phyloP scores from a whole-genome alignment of 768 basidiomycete species.

The Serendipita vermifera region DNA sequence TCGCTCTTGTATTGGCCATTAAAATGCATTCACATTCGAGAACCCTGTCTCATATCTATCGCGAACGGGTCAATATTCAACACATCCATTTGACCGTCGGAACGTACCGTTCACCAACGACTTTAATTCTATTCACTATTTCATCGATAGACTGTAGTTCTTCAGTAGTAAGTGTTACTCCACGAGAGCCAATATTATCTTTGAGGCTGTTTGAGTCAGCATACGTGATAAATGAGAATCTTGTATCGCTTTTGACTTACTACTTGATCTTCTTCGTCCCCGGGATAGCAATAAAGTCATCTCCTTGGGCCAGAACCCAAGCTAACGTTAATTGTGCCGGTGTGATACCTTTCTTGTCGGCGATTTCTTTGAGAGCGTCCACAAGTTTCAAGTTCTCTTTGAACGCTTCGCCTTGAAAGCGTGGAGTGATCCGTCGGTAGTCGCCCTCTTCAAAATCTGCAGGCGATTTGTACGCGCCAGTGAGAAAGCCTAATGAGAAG shows the following conservation, averaged over 20 bases:
- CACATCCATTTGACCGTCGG: too few relatives aligned
- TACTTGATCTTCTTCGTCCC: slow-evolving; percentile 19
- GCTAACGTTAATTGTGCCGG: slow-evolving; percentile 30
- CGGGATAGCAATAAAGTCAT: slow-evolving; percentile 36
- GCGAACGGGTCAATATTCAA: too few relatives aligned
- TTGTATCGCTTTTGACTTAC: slow-evolving; percentile 16
- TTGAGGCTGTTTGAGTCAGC: too few relatives aligned
- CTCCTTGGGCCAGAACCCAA: slow-evolving; percentile 30
- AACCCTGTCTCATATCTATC: too few relatives aligned
- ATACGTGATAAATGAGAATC: background rate
- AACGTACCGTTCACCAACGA: too few relatives aligned
- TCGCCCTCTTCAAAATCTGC: slow-evolving; percentile 31
- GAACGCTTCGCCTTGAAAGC: slow-evolving; percentile 33
- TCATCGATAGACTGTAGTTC: too few relatives aligned
- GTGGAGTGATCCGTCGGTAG: slow-evolving; percentile 26
- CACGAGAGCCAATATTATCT: too few relatives aligned
- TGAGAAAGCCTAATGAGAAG: slow-evolving; percentile 36
- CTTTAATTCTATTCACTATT: too few relatives aligned
- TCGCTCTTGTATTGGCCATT: too few relatives aligned
- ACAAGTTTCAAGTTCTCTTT: slow-evolving; percentile 30
- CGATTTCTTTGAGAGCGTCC: slow-evolving; percentile 29
- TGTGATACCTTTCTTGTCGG: slow-evolving; percentile 30
- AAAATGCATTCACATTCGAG: too few relatives aligned
- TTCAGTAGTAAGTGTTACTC: too few relatives aligned
- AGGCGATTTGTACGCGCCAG: slow-evolving; percentile 33